phyloP scores from a whole-genome alignment of 768 basidiomycete species.

The Daedaleopsis nitida region DNA sequence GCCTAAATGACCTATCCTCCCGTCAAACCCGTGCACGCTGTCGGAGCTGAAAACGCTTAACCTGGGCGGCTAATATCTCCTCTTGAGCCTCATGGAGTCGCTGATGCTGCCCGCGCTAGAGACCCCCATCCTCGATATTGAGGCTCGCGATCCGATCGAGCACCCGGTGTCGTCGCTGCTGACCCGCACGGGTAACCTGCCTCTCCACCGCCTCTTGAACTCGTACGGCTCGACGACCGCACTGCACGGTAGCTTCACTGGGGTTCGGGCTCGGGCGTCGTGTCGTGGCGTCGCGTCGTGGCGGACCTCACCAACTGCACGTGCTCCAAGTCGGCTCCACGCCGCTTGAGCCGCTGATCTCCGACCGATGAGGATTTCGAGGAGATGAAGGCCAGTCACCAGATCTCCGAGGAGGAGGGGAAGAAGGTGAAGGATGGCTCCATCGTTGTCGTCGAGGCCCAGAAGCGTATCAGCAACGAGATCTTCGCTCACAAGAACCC shows the following conservation, averaged over 20 bases:
- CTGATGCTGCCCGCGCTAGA: constrained; percentile 60
- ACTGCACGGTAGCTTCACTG: constrained; percentile 48
- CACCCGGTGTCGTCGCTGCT: constrained; percentile 67
- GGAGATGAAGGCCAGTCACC: constrained; percentile 92
- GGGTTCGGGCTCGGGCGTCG: constrained; percentile 55
- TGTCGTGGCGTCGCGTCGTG: constrained; percentile 71
- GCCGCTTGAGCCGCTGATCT: constrained; percentile 63
- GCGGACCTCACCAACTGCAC: constrained; percentile 57
- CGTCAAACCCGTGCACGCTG: constrained; percentile 55
- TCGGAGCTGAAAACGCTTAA: constrained; percentile 54
- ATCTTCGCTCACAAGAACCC: constrained; percentile 90
- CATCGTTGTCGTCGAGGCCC: constrained; percentile 84
- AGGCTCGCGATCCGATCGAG: constrained; percentile 74
- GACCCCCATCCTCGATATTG: constrained; percentile 67
- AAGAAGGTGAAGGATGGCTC: constrained; percentile 98
- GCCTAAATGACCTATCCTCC: constrained; percentile 63
- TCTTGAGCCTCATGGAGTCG: constrained; percentile 61
- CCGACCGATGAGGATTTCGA: constrained; percentile 95
- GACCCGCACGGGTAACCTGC: constrained; percentile 58
- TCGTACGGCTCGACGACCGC: constrained; percentile 49
- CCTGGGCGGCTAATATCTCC: constrained; percentile 67
- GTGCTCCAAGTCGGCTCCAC: constrained; percentile 66
- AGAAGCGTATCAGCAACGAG: constrained; percentile 95
- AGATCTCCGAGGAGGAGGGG: constrained; percentile 84
- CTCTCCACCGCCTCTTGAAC: constrained; percentile 60